Evolutionary conservation across 768 basidiomycete species (phyloP).

Genomic region (Candolleomyces aberdarensis): DNA sequence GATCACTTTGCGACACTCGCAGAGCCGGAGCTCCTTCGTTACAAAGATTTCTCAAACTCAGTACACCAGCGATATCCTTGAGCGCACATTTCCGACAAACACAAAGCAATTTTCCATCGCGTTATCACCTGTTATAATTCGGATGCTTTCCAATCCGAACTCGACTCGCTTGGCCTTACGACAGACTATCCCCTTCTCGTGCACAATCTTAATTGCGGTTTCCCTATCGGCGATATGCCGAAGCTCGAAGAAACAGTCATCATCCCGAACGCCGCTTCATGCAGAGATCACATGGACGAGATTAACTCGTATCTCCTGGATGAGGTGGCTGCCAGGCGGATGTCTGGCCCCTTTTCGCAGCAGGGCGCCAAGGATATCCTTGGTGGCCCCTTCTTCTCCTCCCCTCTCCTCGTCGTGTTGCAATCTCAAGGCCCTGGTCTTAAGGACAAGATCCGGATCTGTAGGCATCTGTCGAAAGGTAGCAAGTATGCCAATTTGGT

Average conservation of each 20-base stretch:
- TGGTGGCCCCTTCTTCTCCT: constrained; percentile 25
- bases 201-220: constrained; percentile 25
- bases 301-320: constrained; percentile 17
- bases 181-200: constrained; percentile 25
- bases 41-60: no score
- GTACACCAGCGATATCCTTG: no score
- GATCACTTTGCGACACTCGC: no score
- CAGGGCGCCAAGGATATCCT: constrained; percentile 16
- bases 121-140: constrained; percentile 29
- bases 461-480: constrained; percentile 24
- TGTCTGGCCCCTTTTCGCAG: constrained; percentile 23
- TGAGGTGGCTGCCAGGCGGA: constrained; percentile 16
- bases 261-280: constrained; percentile 19
- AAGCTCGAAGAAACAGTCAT: constrained; percentile 14
- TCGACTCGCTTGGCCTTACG: background rate
- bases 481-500: constrained; percentile 10
- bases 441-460: constrained; percentile 22
- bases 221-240: constrained; percentile 32
- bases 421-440: constrained; percentile 21
- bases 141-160: constrained; percentile 24
- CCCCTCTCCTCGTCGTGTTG: constrained; percentile 25
- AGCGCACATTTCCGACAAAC: no score
- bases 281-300: constrained; percentile 1
- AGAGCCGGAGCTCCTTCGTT: no score
- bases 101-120: no score